phyloP scores from a whole-genome alignment of 208 protist genomes.

The Crithidia bombi region DNA sequence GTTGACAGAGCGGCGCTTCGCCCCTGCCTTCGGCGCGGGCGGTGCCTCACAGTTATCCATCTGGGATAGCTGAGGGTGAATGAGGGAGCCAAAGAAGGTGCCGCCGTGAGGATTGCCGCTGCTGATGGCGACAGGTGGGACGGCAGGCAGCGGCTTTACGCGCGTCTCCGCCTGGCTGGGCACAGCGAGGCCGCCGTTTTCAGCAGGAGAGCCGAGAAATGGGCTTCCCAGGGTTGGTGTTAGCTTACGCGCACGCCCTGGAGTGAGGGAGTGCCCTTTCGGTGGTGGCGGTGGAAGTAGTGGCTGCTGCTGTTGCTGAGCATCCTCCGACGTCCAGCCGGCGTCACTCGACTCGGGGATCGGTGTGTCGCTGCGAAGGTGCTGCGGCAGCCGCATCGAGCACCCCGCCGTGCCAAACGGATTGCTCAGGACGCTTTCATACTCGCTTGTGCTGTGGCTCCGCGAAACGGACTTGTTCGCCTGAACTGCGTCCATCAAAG shows the following conservation, averaged over 20 bases:
- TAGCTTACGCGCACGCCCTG: background rate
- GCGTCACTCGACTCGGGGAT: slow-evolving; percentile 14
- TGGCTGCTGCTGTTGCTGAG: background rate
- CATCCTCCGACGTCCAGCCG: slow-evolving; percentile 6
- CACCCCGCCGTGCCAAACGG: slow-evolving; percentile 3
- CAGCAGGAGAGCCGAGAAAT: background rate
- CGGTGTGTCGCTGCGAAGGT: slow-evolving; percentile 12
- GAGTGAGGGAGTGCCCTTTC: background rate
- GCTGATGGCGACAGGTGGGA: background rate
- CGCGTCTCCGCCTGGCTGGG: background rate
- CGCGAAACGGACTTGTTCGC: slow-evolving; percentile 10
- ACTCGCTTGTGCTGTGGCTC: slow-evolving; percentile 28
- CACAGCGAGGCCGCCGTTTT: background rate
- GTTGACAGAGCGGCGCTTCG: slow-evolving; percentile 16
- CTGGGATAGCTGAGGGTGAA: slow-evolving; percentile 14
- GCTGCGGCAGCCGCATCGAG: slow-evolving; percentile 26
- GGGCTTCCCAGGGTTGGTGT: background rate
- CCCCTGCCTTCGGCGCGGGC: slow-evolving; percentile 12
- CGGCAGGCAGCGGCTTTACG: slow-evolving; percentile 7
- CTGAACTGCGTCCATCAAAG: background rate
- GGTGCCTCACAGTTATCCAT: slow-evolving; percentile 23
- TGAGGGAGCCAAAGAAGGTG: slow-evolving; percentile 17
- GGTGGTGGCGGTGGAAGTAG: background rate
- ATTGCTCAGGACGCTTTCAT: slow-evolving; percentile 31
- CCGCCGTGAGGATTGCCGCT: background rate